phyloP scores from a whole-genome alignment of 2,329 filamentous ascomycete species.

The Herpotrichia juniperi region DNA sequence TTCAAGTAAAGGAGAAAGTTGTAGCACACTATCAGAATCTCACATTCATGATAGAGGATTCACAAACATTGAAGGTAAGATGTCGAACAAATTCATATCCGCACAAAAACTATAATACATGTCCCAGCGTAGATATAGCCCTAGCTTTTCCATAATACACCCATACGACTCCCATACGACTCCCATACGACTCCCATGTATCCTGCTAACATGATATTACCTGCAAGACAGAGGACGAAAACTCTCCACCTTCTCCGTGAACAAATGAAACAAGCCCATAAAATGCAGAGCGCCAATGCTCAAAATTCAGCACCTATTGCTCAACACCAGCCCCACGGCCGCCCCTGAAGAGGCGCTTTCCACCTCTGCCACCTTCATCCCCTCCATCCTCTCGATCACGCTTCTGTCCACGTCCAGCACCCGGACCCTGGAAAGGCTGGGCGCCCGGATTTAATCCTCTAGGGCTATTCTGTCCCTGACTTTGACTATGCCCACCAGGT shows the following conservation, averaged over 20 bases:
- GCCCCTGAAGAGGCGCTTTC: constrained; percentile 34
- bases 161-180: no score
- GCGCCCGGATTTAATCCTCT: constrained; percentile 44
- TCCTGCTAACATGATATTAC: no score
- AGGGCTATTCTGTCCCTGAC: constrained; percentile 23
- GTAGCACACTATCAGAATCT: no score
- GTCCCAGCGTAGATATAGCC: not conserved
- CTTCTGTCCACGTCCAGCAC: constrained; percentile 39
- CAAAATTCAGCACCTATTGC: not conserved
- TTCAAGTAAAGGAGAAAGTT: no score
- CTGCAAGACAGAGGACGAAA: not conserved
- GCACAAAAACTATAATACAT: not conserved
- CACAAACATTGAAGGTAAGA: no score
- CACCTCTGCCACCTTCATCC: constrained; percentile 33
- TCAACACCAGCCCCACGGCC: constrained; percentile 26
- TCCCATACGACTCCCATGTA: no score
- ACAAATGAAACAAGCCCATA: not conserved
- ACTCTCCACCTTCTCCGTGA: not conserved
- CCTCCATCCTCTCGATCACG: constrained; percentile 34
- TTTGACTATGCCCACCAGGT: constrained; percentile 23
- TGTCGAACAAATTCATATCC: not conserved
- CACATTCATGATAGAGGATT: no score
- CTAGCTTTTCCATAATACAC: not conserved
- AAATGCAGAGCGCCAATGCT: not conserved
- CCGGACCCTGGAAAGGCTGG: constrained; percentile 38